Base-by-base conservation (phyloP, 2,329 filamentous ascomycete species). In the Volutella citrinella region DNA sequence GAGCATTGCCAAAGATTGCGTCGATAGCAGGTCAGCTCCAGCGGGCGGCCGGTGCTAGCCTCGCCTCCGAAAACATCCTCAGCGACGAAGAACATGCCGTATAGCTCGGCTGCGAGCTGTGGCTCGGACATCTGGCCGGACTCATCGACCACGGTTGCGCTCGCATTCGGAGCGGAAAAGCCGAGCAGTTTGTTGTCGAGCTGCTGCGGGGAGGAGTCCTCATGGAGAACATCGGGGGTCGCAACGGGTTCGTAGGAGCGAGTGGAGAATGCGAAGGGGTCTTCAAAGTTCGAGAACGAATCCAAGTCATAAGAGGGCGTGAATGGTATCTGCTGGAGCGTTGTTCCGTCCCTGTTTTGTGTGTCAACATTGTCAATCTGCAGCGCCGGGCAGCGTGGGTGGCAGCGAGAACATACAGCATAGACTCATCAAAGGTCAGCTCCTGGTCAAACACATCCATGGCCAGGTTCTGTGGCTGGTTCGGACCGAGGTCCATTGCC, bases 1-100 rank as follows among this genome's bases (percentile, higher is more conserved):
- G 88, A 91, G 48, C 95, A 94, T 64, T 96, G 90, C 72, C 95
- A 97, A 28, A 97, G 70, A 55, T 97, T 97, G 31, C 91, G 79
- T 26, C 91, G 82, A 59, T 97, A 97, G 70, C 91, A 97, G 0
- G 91, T 97, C 57, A 97, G 66, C 64, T 97, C 91, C 31, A 84
- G 74, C 1, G 83, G 82, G 6, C 80, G 66, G 8, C 71, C 72
- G 4, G 65, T 59, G n/a, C n/a, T n/a, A 27, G 64, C 70, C 30
- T 78, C 67, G 64, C 77, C 62, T 60, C 80, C 60, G 68, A 87
- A 90, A 6, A 88, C 84, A 50, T 87, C 85, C 57, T 91, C 86
- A 27, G 86, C 86, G 17, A 91, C 76, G 55, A 90, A 89, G 69
- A 91, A 91, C 85, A 91, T 90, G 72, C 86, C 86, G 53, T 88